Percentiles rank a stretch among this genome's conserved stretches.
Conservation (phyloP, 129 eudicot species). For the Chrysanthemum makinoi region DNA sequence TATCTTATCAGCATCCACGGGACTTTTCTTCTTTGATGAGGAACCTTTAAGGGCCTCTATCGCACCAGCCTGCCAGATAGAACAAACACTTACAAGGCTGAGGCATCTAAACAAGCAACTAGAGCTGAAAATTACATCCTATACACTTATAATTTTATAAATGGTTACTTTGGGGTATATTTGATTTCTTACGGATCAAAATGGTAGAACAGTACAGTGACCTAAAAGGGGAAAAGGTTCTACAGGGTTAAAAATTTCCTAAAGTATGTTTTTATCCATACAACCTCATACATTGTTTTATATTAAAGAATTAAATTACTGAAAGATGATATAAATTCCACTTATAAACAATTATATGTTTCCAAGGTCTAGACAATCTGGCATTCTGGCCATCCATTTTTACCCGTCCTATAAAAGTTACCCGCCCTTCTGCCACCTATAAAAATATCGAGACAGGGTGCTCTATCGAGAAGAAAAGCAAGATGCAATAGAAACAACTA, state of each 20-base stretch:
- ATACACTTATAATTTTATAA: background rate
- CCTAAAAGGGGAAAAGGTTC: background rate
- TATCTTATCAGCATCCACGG: slow-evolving; percentile 72
- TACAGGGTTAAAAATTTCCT: background rate
- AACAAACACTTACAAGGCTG: background rate
- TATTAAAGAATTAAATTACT: background rate
- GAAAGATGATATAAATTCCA: background rate
- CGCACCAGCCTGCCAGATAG: slow-evolving; percentile 46
- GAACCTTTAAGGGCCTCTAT: slow-evolving; percentile 54
- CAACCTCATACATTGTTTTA: background rate
- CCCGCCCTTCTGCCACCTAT: background rate
- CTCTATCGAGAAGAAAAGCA: slow-evolving; percentile 4
- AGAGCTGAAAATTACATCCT: background rate
- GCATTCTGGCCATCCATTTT: too few relatives aligned
- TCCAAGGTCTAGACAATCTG: background rate
- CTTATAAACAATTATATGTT: background rate
- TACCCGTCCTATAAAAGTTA: background rate
- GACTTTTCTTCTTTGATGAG: slow-evolving; percentile 44
- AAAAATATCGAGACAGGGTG: background rate
- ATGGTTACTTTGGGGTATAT: background rate
- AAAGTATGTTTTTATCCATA: background rate
- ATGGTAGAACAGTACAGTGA: background rate
- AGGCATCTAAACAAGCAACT: background rate
- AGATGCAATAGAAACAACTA: background rate
- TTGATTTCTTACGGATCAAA: background rate